Evolutionary conservation across 2,329 filamentous ascomycete species (phyloP).

Genomic region (Trichoderma sp.): DNA sequence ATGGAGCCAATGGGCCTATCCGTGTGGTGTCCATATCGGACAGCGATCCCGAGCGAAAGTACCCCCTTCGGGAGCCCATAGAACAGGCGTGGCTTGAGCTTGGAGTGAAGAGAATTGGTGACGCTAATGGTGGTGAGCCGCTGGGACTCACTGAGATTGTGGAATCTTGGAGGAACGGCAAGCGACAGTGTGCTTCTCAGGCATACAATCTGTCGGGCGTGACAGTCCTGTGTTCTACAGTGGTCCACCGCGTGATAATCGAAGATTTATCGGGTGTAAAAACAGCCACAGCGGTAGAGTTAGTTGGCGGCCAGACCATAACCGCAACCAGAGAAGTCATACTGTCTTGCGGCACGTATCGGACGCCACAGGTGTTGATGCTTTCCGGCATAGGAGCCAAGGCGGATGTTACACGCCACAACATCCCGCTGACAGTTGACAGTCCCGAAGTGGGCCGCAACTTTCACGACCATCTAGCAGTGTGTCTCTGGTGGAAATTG

Average conservation of each 20-base stretch:
- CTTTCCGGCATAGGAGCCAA: neutral
- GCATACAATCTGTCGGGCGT: neutral
- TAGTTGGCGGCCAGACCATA: neutral
- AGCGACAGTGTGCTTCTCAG: neutral
- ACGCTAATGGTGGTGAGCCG: neutral
- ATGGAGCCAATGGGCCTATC: neutral
- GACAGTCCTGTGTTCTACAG: neutral
- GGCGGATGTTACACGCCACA: neutral
- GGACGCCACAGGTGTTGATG: neutral
- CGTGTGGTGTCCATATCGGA: neutral
- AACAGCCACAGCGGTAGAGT: neutral
- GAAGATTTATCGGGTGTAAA: neutral
- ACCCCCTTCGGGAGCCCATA: neutral
- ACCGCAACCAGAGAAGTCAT: neutral
- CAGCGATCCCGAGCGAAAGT: neutral
- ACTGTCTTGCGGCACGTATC: neutral
- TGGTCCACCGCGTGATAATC: neutral
- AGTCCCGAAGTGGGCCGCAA: neutral
- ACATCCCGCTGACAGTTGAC: neutral
- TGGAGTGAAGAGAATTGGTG: neutral
- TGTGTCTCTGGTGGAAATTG: neutral
- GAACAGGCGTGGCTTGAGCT: neutral
- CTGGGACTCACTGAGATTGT: neutral
- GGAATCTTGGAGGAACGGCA: neutral
- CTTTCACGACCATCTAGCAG: neutral